phyloP scores from a whole-genome alignment of 768 basidiomycete species.

The Agrocybe pediades region DNA sequence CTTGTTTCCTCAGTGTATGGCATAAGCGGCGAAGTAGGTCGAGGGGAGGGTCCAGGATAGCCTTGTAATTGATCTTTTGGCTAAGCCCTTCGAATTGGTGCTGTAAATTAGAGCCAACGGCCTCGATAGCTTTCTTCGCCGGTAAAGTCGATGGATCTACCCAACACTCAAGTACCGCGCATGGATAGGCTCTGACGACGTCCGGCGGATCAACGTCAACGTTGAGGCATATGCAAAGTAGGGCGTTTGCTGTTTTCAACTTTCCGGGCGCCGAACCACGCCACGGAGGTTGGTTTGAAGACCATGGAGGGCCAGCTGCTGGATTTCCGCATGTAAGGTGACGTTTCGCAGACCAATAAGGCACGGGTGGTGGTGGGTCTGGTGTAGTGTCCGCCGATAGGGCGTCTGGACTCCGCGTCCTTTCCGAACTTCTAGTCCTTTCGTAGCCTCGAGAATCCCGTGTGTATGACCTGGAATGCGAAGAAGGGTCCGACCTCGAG shows the following conservation, averaged over 20 bases:
- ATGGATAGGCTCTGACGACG: conserved; percentile 95
- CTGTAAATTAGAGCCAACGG: conserved; percentile 89
- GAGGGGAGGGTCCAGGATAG: conserved; percentile 91
- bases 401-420: conserved; percentile 35
- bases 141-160: conserved; percentile 94
- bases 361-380: conserved; percentile 62
- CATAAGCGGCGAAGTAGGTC: conserved; percentile 93
- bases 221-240: conserved; percentile 90
- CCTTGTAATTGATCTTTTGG: conserved; percentile 92
- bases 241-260: conserved; percentile 89
- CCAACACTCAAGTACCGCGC: conserved; percentile 95
- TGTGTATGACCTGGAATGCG: conserved; percentile 29
- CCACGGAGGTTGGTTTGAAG: conserved; percentile 73
- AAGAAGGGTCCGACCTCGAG: conserved; percentile 52
- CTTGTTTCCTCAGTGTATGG: conserved; percentile 77
- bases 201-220: conserved; percentile 98
- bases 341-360: conserved; percentile 86
- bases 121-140: conserved; percentile 89
- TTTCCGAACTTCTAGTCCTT: conserved; percentile 29
- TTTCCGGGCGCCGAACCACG: conserved; percentile 79
- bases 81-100: conserved; percentile 96
- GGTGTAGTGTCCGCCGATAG: conserved; percentile 48
- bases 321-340: conserved; percentile 92
- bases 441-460: conserved; percentile 24
- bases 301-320: conserved; percentile 66